phyloP scores from a whole-genome alignment of 1,284 basidiomycete species.

The Ceratobasidium sp. region DNA sequence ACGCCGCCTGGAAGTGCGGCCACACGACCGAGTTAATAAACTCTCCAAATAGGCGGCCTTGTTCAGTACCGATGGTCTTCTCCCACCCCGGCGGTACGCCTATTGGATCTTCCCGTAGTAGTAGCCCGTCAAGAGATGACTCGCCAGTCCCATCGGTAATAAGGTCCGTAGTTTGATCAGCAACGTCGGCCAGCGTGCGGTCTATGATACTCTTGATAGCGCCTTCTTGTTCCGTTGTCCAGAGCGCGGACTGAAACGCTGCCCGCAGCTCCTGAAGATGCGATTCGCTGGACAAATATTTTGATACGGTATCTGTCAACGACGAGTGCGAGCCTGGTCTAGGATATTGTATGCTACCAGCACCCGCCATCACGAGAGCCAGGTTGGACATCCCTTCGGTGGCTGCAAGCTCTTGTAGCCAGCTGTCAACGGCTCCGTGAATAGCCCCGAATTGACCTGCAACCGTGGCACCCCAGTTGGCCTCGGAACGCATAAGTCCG shows the following conservation, averaged over 20 bases:
- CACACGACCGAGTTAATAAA: background rate
- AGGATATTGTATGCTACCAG: background rate
- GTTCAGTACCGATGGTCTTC: background rate
- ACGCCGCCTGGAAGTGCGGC: background rate
- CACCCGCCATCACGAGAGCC: background rate
- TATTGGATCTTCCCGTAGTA: background rate
- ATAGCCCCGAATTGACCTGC: background rate
- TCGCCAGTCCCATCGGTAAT: slow-evolving; percentile 6
- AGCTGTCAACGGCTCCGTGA: background rate
- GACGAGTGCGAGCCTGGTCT: too few relatives aligned
- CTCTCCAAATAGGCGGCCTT: background rate
- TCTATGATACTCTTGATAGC: background rate
- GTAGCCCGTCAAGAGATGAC: background rate
- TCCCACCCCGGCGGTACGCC: background rate
- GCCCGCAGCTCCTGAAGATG: background rate
- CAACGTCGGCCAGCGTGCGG: background rate
- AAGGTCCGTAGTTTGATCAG: background rate
- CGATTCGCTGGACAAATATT: background rate
- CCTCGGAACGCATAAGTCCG: background rate
- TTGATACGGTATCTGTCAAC: background rate
- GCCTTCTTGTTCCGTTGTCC: background rate
- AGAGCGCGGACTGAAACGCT: background rate
- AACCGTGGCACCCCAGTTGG: background rate
- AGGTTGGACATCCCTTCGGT: background rate
- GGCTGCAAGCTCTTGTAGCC: background rate